A percentile compares a stretch with the other conserved stretches of the same genome.
These are phyloP conservation scores for Boletus edulis DNA, from an alignment of 768 basidiomycete genomes.

Conservation along the genomic window DNA sequence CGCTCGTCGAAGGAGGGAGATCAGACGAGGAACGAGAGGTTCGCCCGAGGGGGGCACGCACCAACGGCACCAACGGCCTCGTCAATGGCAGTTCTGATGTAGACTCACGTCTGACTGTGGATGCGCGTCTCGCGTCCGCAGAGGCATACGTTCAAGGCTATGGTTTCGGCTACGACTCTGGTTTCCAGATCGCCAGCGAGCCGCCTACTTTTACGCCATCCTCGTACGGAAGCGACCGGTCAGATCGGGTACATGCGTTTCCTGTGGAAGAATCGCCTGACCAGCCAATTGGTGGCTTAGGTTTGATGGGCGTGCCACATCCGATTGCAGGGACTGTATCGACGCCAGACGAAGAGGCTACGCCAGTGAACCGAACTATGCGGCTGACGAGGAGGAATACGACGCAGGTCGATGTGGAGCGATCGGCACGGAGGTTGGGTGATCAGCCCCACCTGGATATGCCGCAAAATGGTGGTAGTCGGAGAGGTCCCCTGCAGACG, in stretches of 20 bases:
- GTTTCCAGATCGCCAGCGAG: slow-evolving; percentile 22
- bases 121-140: slow-evolving; percentile 31
- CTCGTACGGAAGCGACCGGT: slow-evolving; percentile 16
- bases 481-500: slow-evolving; percentile 16
- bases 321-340: slow-evolving; percentile 24
- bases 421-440: slow-evolving; percentile 15
- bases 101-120: slow-evolving; percentile 4
- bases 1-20: slow-evolving; percentile 27
- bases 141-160: slow-evolving; percentile 37
- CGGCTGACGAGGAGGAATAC: slow-evolving; percentile 26
- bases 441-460: slow-evolving; percentile 12
- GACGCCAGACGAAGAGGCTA: slow-evolving; percentile 27
- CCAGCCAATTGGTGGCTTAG: slow-evolving; percentile 21
- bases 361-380: slow-evolving; percentile 21
- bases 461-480: slow-evolving; percentile 16
- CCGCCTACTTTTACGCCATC: slow-evolving; percentile 16
- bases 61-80: slow-evolving; percentile 9
- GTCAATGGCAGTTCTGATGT: neutral
- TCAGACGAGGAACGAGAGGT: slow-evolving; percentile 31
- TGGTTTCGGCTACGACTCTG: slow-evolving; percentile 33
- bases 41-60: slow-evolving; percentile 8
- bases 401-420: slow-evolving; percentile 20
- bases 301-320: slow-evolving; percentile 27
- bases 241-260: slow-evolving; percentile 21
- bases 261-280: slow-evolving; percentile 32